These are phyloP conservation scores for Arctostaphylos glauca DNA, from an alignment of 148 eudicot species.

Conservation along the genomic window DNA sequence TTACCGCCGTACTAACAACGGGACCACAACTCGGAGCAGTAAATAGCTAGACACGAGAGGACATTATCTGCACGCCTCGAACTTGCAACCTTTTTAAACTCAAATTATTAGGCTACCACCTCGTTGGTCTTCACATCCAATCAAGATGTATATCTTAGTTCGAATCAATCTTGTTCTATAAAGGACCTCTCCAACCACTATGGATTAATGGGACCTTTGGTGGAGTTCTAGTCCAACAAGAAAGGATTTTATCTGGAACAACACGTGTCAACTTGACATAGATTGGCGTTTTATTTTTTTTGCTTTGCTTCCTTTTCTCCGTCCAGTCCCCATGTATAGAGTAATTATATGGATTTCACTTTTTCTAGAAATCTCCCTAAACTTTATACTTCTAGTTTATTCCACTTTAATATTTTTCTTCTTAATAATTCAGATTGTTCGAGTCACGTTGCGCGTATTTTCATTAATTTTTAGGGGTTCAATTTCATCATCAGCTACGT, in stretches of 20 bases:
- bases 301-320: conserved; percentile 12
- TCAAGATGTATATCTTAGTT: background rate
- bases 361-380: conserved; percentile 19
- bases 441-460: too few relatives aligned
- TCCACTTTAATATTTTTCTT: background rate
- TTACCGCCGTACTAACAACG: too few relatives aligned
- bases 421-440: too few relatives aligned
- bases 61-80: too few relatives aligned
- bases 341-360: conserved; percentile 15
- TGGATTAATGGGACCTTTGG: conserved; percentile 16
- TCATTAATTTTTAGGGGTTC: too few relatives aligned
- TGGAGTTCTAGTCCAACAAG: conserved; percentile 38
- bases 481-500: too few relatives aligned
- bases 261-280: conserved; percentile 11
- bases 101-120: too few relatives aligned
- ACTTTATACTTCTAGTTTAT: background rate
- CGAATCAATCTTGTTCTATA: background rate
- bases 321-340: conserved; percentile 33
- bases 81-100: too few relatives aligned
- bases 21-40: too few relatives aligned
- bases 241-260: conserved; percentile 27
- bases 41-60: too few relatives aligned
- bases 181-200: background rate
- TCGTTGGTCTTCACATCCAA: background rate
- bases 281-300: background rate